A percentile compares a stretch with the other conserved stretches of the same genome.
Evolutionary conservation across 1,284 basidiomycete genomes (phyloP).

Genomic region (Cryptococcus hybrid): DNA sequence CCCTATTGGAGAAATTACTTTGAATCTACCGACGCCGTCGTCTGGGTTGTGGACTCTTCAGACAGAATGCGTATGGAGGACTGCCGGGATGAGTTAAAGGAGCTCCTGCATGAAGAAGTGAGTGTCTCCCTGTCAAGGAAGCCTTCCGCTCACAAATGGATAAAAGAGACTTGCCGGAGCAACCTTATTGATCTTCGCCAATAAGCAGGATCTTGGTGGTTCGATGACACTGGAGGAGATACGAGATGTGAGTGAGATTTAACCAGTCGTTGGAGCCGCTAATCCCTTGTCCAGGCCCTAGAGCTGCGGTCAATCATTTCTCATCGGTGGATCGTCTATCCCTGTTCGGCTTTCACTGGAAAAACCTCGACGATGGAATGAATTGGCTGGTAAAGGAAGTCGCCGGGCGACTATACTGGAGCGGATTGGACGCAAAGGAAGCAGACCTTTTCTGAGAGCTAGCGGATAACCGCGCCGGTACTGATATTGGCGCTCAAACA

Average conservation of each 20-base stretch:
- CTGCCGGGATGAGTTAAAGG: constrained; percentile 82
- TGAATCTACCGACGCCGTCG: constrained; percentile 95
- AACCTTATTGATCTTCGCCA: constrained; percentile 95
- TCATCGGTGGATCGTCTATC: constrained; percentile 86
- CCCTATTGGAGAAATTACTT: constrained; percentile 99
- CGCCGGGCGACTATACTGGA: constrained; percentile 60
- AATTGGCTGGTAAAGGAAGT: constrained; percentile 95
- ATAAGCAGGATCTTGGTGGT: constrained; percentile 94
- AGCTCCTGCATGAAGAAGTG: constrained; percentile 87
- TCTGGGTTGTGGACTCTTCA: constrained; percentile 98
- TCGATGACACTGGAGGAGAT: constrained; percentile 83
- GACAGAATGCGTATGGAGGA: constrained; percentile 87
- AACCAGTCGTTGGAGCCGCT: background rate
- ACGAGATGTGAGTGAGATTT: constrained; percentile 60
- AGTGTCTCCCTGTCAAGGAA: constrained; percentile 39
- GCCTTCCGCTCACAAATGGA: background rate
- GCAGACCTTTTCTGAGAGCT: too few relatives aligned
- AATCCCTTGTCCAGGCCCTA: constrained; percentile 60
- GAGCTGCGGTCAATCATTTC: constrained; percentile 72
- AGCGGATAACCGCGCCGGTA: too few relatives aligned
- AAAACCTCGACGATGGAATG: constrained; percentile 68
- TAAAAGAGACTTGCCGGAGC: constrained; percentile 84
- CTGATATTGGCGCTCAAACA: too few relatives aligned
- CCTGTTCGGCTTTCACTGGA: constrained; percentile 91
- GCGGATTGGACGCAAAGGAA: constrained; percentile 11